phyloP scores from a whole-genome alignment of 495 filamentous ascomycete species.

The Aspergillus panamensis region DNA sequence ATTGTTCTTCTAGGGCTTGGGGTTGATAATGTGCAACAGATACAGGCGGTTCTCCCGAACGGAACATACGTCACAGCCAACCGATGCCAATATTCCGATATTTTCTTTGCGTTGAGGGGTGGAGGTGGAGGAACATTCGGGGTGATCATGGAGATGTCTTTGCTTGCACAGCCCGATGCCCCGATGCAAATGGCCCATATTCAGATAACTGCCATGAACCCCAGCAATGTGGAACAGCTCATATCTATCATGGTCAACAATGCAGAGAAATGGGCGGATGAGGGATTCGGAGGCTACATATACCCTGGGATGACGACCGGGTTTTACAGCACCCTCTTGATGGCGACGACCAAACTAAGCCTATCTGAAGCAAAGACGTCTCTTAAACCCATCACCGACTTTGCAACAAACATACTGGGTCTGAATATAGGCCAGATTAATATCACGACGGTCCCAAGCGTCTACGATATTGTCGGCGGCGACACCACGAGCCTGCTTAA shows the following conservation, averaged over 20 bases:
- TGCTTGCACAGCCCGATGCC: slow-evolving; percentile 35
- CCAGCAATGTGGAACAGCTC: slow-evolving; percentile 25
- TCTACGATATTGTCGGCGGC: slow-evolving; percentile 21
- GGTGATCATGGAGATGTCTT: slow-evolving; percentile 45
- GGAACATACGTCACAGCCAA: slow-evolving; percentile 42
- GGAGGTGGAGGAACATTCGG: slow-evolving; percentile 56
- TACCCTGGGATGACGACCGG: slow-evolving; percentile 16
- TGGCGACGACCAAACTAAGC: slow-evolving; percentile 36
- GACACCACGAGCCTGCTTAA: not conserved
- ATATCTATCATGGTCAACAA: slow-evolving; percentile 41
- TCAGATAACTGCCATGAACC: slow-evolving; percentile 29
- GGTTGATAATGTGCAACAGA: slow-evolving; percentile 45
- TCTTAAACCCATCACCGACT: slow-evolving; percentile 28
- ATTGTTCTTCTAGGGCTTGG: slow-evolving; percentile 28
- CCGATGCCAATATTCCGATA: slow-evolving; percentile 39
- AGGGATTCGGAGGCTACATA: slow-evolving; percentile 49
- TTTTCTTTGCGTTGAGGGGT: slow-evolving; percentile 53
- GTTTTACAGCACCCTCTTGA: slow-evolving; percentile 28
- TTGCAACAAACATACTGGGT: slow-evolving; percentile 25
- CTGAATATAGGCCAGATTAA: not conserved
- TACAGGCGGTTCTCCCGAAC: slow-evolving; percentile 44
- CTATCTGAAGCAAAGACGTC: slow-evolving; percentile 31
- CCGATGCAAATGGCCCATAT: slow-evolving; percentile 33
- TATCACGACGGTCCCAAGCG: slow-evolving; percentile 31
- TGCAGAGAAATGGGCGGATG: slow-evolving; percentile 39